A percentile compares a stretch with the other conserved stretches of the same genome.
Evolutionary conservation across 305 asterid genomes (phyloP).

Genomic region (Solanum aculeatissimum): DNA sequence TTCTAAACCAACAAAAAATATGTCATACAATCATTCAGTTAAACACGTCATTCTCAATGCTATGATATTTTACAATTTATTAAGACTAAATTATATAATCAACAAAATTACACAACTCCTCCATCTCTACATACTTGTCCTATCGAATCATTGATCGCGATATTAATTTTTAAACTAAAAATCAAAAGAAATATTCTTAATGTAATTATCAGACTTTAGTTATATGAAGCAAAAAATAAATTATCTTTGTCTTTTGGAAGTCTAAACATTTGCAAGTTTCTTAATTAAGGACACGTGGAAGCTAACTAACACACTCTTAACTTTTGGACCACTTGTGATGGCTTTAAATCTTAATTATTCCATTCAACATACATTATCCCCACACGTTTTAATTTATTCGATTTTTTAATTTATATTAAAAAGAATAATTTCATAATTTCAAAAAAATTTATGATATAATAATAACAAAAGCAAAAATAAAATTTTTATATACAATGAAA

Average conservation of each 20-base stretch:
- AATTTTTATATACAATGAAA: neutral
- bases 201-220: neutral
- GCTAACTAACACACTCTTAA: neutral
- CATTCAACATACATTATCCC: neutral
- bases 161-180: neutral
- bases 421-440: neutral
- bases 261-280: neutral
- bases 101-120: neutral
- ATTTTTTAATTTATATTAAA: neutral
- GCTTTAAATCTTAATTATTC: neutral
- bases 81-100: neutral
- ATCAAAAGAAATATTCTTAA: neutral
- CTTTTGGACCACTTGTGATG: slow-evolving; percentile 10
- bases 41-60: neutral
- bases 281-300: neutral
- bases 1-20: neutral
- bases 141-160: neutral
- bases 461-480: neutral
- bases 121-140: neutral
- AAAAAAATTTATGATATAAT: neutral
- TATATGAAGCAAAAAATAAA: neutral
- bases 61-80: neutral
- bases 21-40: neutral
- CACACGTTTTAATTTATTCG: neutral
- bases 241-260: neutral